Conservation (phyloP, 2,329 filamentous ascomycete species). For the Sporothrix pseudoabietina region DNA sequence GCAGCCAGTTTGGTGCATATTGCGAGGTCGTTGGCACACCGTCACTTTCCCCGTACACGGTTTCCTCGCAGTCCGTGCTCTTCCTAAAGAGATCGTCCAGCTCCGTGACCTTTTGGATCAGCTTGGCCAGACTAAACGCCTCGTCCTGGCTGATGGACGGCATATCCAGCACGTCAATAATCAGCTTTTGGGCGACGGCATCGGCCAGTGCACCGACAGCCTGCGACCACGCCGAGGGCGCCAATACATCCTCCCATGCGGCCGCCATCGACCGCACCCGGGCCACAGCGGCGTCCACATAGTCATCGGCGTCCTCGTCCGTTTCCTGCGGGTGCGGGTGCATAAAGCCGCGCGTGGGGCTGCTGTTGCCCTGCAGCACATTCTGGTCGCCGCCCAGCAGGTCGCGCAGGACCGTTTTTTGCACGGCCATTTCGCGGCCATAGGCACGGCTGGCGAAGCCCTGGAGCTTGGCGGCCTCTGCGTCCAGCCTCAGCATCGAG, state of each 20-base stretch:
- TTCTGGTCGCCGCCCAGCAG: constrained; percentile 62
- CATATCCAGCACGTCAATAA: constrained; percentile 64
- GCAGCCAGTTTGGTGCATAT: constrained; percentile 63
- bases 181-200: constrained; percentile 60
- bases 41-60: constrained; percentile 38
- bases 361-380: constrained; percentile 49
- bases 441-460: constrained; percentile 65
- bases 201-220: constrained; percentile 63
- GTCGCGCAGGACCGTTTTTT: constrained; percentile 63
- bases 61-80: constrained; percentile 27
- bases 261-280: constrained; percentile 57
- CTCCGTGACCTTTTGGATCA: constrained; percentile 60
- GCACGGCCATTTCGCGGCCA: constrained; percentile 60
- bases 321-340: neutral
- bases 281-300: constrained; percentile 55
- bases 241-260: constrained; percentile 61
- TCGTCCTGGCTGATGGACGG: constrained; percentile 64
- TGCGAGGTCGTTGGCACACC: constrained; percentile 60
- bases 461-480: constrained; percentile 61
- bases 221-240: constrained; percentile 64
- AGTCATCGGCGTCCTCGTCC: constrained; percentile 49
- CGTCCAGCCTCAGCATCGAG: constrained; percentile 57
- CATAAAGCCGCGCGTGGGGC: neutral
- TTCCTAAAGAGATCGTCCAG: constrained; percentile 61
- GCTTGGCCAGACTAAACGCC: constrained; percentile 61